Base-by-base conservation (phyloP, 768 basidiomycete genomes). In the Pisolithus microcarpus region DNA sequence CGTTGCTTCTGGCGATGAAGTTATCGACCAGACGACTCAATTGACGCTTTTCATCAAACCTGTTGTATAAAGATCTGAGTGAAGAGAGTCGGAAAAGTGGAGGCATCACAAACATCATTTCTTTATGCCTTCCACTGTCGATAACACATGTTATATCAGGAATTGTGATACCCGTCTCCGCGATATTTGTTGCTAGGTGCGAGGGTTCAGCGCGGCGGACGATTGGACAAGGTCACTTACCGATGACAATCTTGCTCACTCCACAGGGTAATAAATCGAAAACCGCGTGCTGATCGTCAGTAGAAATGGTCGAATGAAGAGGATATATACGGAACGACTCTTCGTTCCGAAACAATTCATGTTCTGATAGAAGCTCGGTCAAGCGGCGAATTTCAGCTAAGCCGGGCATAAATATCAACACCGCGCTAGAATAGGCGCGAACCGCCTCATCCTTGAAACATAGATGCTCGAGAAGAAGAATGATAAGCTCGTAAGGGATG, bases 121-220 rank as follows among this genome's bases (percentile, higher is more conserved):
- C 93, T 57, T 91, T 78, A 64, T 96, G 92, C 61, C 89, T 92
- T 44, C 94, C 93, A 0, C 84, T 81, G 62, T 99, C 95, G 53
- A 98, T 91, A 21, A 97, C 95, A 57, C 91, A 93, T 8, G 93
- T 95, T 52, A 96, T 89, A 59, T 99, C 96, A 6, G 95, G 95
- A 50, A 99, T 99, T 1, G 96, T 99, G 49, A 99, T 90, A 58
- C 95, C 95, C 13, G 95, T 99, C 68, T 99, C 95, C 15, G 91
- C 88, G 58, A 94, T 91, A 61, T 95, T 91, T 31, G 91, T 91
- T 3, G 89, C 89, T 91, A 55, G 16, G 49, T 51, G 37, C 36
- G 21, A 53, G 7, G 28, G 55, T 31, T 57, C 13, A 46, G 39
- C 18, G 42, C 23, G 43, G 4, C 26, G 26, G 23, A 10, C 39